Evolutionary conservation across 73 alveolate species (phyloP), one percentile per base, ranked within the genome.

Genomic region (Tetrahymena malaccensis): DNA sequence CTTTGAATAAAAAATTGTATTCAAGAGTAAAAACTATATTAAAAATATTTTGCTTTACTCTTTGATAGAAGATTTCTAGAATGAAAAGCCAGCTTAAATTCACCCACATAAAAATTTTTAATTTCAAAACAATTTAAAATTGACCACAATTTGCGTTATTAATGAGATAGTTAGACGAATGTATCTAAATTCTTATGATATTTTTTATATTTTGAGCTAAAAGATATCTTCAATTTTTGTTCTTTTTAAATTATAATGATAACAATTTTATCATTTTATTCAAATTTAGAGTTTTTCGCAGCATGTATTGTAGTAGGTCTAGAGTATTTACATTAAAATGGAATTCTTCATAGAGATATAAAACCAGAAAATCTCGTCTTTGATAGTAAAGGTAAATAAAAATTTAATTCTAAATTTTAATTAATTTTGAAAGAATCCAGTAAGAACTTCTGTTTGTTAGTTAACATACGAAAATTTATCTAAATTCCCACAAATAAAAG

Each of bases 351-450:
- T 38, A 89, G 97, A 34, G 97, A 95, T 95, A 93, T 95, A 17
- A 95, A 95, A 34, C 97, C 97, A 70, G 97, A 95, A 50, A 95
- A 95, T 83, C 44, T 95, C 22, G 95, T 95, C 21, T 55, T 95
- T 27, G 97, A 95, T 38, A 43, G 89, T 27, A 89, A 95, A 89
- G 97, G 98, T 70, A 70, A 70, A 70, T 31, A 50, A 50, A 50
- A 50, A 0, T 50, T 50, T 50, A 50, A 50, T 50, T 50, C 83
- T 50, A 50, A 50, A 50, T 19, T 50, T 50, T 50, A 50, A 50
- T 50, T 50, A 50, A 50, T 50, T 50, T 50, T 19, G 40, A 70
- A 70, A n/a, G 16, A 70, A 70, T 70, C 89, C 37, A 70, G 37
- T 70, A 70, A 25, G 11, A 10, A 1, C 85, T 25, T 22, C 85